Evolutionary conservation across 345 rosid species (phyloP).

Genomic region (Nephelium lappaceum): DNA sequence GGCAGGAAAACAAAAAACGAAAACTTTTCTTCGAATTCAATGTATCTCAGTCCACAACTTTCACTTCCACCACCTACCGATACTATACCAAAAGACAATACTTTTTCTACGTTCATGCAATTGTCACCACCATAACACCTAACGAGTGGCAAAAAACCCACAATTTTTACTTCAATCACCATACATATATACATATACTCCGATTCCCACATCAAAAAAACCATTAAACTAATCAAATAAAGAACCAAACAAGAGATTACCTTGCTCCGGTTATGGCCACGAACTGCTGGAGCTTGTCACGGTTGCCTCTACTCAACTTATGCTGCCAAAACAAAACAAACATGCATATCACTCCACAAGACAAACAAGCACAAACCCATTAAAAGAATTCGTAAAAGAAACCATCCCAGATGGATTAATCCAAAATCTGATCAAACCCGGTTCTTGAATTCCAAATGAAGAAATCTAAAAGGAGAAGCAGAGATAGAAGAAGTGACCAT

Average conservation of each 20-base stretch:
- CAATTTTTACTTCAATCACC: constrained; percentile 1
- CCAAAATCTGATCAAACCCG: neutral
- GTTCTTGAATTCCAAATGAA: neutral
- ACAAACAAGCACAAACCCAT: neutral
- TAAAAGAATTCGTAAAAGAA: neutral
- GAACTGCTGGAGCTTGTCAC: constrained; percentile 94
- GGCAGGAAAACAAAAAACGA: neutral
- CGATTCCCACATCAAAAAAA: neutral
- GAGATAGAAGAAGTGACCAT: constrained; percentile 2
- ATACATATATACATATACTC: neutral
- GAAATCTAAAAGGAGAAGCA: neutral
- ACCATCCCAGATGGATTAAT: neutral
- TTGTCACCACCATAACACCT: neutral
- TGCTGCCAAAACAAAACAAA: constrained; percentile 45
- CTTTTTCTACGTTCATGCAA: neutral
- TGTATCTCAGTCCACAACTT: neutral
- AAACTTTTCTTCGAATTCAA: neutral
- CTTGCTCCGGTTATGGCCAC: constrained; percentile 84
- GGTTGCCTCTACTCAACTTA: constrained; percentile 79
- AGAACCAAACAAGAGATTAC: constrained; percentile 34
- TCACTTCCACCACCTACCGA: neutral
- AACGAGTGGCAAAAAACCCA: neutral
- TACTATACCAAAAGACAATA: neutral
- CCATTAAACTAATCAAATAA: neutral
- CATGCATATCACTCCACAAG: neutral